A percentile compares a stretch with the other conserved stretches of the same genome.
These are phyloP conservation scores for Volvariella volvacea DNA, from an alignment of 1,284 basidiomycete species.

Conservation along the genomic window DNA sequence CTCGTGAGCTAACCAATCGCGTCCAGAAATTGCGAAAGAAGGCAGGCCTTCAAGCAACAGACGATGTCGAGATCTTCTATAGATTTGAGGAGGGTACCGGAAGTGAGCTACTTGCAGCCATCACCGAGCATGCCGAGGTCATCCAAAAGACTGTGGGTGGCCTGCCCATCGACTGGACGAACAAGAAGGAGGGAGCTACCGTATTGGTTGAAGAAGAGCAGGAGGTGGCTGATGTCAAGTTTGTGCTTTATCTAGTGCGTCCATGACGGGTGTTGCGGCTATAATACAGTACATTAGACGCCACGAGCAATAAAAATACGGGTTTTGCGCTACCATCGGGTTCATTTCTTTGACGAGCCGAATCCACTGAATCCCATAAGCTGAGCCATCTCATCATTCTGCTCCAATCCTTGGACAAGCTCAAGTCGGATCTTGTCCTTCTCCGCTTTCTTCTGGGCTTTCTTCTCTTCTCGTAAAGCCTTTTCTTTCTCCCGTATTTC, in stretches of 20 bases:
- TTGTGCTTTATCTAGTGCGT: slow-evolving; percentile 61
- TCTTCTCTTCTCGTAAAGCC: slow-evolving; percentile 58
- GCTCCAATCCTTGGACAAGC: slow-evolving; percentile 47
- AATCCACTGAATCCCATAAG: slow-evolving; percentile 96
- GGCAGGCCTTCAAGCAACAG: slow-evolving; percentile 90
- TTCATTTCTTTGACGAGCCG: slow-evolving; percentile 72
- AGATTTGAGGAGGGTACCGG: slow-evolving; percentile 69
- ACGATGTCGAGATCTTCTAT: slow-evolving; percentile 92
- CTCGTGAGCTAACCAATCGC: slow-evolving; percentile 88
- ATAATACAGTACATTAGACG: slow-evolving; percentile 17
- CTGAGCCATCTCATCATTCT: slow-evolving; percentile 63
- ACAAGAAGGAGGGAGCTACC: slow-evolving; percentile 37
- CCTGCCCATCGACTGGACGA: slow-evolving; percentile 56
- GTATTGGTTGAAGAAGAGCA: slow-evolving; percentile 81
- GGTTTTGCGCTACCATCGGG: slow-evolving; percentile 7
- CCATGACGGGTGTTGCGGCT: slow-evolving; percentile 21
- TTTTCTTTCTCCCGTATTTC: slow-evolving; percentile 76
- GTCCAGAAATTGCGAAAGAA: slow-evolving; percentile 96
- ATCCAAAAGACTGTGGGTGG: slow-evolving; percentile 77
- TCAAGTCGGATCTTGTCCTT: slow-evolving; percentile 66
- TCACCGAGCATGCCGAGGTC: slow-evolving; percentile 64
- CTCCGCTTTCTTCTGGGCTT: slow-evolving; percentile 63
- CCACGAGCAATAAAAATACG: slow-evolving; percentile 19
- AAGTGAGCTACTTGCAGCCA: slow-evolving; percentile 64
- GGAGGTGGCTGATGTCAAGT: slow-evolving; percentile 81